Base-by-base conservation (phyloP, 192 early-diverging fungal species). In the Phlyctochytrium arcticum region DNA sequence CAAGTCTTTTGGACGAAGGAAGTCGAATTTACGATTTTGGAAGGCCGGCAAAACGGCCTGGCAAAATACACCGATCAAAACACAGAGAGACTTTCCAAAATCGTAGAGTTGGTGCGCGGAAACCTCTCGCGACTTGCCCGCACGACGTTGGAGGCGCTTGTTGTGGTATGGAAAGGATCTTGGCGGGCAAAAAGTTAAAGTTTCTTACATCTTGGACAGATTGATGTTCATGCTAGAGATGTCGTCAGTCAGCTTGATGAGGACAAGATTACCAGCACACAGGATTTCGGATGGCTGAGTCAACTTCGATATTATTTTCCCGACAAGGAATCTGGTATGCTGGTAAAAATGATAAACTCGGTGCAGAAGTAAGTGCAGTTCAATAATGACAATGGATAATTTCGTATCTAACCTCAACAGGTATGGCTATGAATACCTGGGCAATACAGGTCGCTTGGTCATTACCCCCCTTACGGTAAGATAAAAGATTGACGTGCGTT, bases 291-390 rank as follows among this genome's bases (percentile, higher is more conserved):
- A 26, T 85, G 83, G 83, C 58, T 84, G 0, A 78, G 75, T 55
- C 83, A 85, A 57, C 70, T 85, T 9, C 65, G 83, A 53, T 85
- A 85, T 60, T 85, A 85, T 62, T 82, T 74, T 46, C 67, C 66
- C 5, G 79, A 85, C 39, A 84, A 78, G 57, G 78, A 84, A 36
- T 60, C 64, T 15, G 83, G 81, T 17, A 64, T 80, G 17, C 65
- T 77, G 15, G 83, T 85, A 4, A 84, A 84, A 55, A 85, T 85
- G 83, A 85, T 85, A 56, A 85, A 85, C 54, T 84, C 81, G 5
- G 76, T 80, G 7, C 83, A 85, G 68, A 77, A 83, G 36, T 71
- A 51, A 57, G 55, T 57, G 23, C 50, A n/a, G 1, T 27, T 8
- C 29, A 4, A 15, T 30, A 53, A 8, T 30, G 5, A 37, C 35